Conservation (phyloP, 495 filamentous ascomycete genomes). For the Aspergillus olivimuriae region DNA sequence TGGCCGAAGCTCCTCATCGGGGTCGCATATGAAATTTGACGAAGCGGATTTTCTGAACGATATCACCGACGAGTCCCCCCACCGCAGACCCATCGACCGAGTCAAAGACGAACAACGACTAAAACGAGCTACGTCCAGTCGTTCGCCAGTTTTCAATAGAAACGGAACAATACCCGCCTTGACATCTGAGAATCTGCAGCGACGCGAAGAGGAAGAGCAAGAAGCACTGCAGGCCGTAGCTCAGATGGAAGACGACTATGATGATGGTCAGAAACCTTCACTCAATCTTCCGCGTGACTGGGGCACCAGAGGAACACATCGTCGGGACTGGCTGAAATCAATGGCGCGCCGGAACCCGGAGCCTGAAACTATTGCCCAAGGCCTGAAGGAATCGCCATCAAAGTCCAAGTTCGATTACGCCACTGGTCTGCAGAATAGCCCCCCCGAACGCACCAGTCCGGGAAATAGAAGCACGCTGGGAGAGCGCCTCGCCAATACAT, state of each 20-base stretch:
- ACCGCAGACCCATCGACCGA: constrained; percentile 30
- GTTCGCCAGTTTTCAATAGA: constrained; percentile 43
- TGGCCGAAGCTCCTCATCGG: constrained; percentile 23
- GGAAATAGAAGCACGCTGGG: constrained; percentile 13
- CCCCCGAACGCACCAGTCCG: constrained; percentile 10
- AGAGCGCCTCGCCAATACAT: constrained; percentile 17
- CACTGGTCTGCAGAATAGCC: too few species aligned
- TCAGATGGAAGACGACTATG: constrained; percentile 25
- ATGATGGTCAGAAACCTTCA: constrained; percentile 37
- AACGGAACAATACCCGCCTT: constrained; percentile 29
- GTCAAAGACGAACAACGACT: constrained; percentile 41
- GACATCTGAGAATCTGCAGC: constrained; percentile 41
- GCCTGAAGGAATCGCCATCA: constrained; percentile 4
- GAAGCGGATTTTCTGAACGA: constrained; percentile 27
- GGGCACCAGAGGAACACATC: constrained; percentile 48
- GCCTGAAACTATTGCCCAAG: constrained; percentile 16
- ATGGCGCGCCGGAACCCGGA: constrained; percentile 24
- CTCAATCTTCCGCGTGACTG: constrained; percentile 52
- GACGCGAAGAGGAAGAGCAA: constrained; percentile 31
- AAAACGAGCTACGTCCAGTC: constrained; percentile 34
- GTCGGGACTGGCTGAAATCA: constrained; percentile 49
- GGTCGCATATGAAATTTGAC: constrained; percentile 13
- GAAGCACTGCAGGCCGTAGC: too few species aligned
- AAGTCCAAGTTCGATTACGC: constrained; percentile 10
- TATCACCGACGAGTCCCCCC: constrained; percentile 23